These are phyloP conservation scores for Aspergillus tanneri DNA, from an alignment of 2,329 filamentous ascomycete species.

Conservation along the genomic window DNA sequence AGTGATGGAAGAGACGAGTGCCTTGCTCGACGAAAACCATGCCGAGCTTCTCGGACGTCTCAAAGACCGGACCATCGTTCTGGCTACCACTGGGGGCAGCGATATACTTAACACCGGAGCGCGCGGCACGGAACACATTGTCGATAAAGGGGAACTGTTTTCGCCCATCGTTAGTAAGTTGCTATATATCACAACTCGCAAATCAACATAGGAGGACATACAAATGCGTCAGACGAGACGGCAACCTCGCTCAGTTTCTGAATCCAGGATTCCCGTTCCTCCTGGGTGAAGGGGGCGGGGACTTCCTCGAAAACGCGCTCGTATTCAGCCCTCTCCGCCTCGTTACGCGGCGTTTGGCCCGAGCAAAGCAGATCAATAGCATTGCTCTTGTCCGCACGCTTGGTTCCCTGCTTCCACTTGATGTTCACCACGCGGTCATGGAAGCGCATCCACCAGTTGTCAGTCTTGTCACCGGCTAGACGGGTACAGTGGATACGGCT, in stretches of 20 bases:
- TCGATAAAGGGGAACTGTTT: constrained; percentile 89
- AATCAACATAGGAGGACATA: constrained; percentile 51
- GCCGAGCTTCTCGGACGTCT: constrained; percentile 85
- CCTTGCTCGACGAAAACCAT: constrained; percentile 97
- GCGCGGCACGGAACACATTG: constrained; percentile 88
- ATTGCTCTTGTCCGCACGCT: constrained; percentile 96
- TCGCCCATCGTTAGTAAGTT: background rate
- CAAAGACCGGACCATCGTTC: constrained; percentile 56
- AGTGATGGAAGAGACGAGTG: constrained; percentile 93
- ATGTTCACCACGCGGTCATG: constrained; percentile 82
- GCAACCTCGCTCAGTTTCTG: constrained; percentile 72
- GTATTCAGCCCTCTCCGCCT: constrained; percentile 80
- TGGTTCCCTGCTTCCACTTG: constrained; percentile 96
- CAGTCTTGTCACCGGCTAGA: constrained; percentile 94
- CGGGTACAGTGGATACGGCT: constrained; percentile 98
- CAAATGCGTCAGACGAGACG: constrained; percentile 91
- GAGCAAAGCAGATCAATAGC: constrained; percentile 94
- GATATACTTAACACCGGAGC: constrained; percentile 93
- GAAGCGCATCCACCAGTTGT: constrained; percentile 99
- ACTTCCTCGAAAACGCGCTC: constrained; percentile 89
- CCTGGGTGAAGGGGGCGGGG: constrained; percentile 73
- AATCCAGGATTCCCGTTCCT: constrained; percentile 86
- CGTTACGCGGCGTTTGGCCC: constrained; percentile 79
- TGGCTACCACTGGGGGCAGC: constrained; percentile 81
- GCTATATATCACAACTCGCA: background rate